Percentiles rank a stretch among this genome's conserved stretches.
These are phyloP conservation scores for Torrubiella hemipterigena DNA, from an alignment of 2,329 filamentous ascomycete genomes.

Conservation along the genomic window DNA sequence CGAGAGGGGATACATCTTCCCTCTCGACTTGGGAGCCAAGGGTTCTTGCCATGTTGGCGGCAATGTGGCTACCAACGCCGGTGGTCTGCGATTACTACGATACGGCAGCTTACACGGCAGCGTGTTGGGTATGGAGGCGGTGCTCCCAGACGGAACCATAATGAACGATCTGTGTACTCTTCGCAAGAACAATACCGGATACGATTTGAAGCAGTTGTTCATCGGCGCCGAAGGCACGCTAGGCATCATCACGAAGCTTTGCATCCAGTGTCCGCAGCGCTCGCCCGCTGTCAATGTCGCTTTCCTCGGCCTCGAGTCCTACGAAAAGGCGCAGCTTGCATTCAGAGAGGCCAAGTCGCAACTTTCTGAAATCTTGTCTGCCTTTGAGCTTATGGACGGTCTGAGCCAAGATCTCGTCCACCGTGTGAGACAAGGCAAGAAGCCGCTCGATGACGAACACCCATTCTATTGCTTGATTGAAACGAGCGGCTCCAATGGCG, in stretches of 20 bases:
- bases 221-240: slow-evolving; percentile 93
- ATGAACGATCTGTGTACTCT: slow-evolving; percentile 79
- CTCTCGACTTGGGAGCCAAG: slow-evolving; percentile 93
- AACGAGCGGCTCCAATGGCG: slow-evolving; percentile 86
- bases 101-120: slow-evolving; percentile 93
- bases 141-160: slow-evolving; percentile 85
- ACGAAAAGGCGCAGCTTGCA: slow-evolving; percentile 74
- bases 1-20: slow-evolving; percentile 79
- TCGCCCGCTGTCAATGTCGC: slow-evolving; percentile 88
- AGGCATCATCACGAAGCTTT: slow-evolving; percentile 83
- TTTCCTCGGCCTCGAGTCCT: slow-evolving; percentile 83
- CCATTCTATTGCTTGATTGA: slow-evolving; percentile 96
- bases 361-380: slow-evolving; percentile 88
- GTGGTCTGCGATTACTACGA: slow-evolving; percentile 75
- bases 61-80: slow-evolving; percentile 92
- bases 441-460: slow-evolving; percentile 70
- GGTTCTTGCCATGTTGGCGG: slow-evolving; percentile 94
- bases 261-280: slow-evolving; percentile 78
- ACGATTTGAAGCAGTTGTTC: slow-evolving; percentile 93
- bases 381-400: slow-evolving; percentile 94
- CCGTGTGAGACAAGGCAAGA: slow-evolving; percentile 61
- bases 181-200: slow-evolving; percentile 97
- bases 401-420: slow-evolving; percentile 69
- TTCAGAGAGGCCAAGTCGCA: slow-evolving; percentile 84
- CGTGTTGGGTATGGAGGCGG: slow-evolving; percentile 84